Base-by-base conservation (phyloP, 2,329 filamentous ascomycete species). In the Apiospora saccharicola region DNA sequence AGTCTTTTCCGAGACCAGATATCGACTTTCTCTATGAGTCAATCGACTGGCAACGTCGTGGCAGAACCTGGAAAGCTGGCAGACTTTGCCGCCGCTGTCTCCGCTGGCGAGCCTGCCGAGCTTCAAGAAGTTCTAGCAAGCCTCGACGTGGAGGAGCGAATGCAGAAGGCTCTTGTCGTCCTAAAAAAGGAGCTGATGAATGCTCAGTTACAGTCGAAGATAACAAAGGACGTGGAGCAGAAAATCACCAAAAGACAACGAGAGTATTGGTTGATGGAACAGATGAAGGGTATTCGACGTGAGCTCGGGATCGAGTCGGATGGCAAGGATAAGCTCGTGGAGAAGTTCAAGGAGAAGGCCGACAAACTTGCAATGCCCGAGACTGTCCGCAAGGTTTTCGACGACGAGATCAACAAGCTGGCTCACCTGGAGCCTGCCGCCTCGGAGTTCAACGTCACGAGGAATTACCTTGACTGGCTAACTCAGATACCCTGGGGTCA, bases 131-230 rank as follows among this genome's bases (percentile, higher is more conserved):
- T 98, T 0, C 86, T 99, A 1, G 92, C 94, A 72, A 94, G 93
- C 70, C 89, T 98, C 82, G 94, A 98, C 78, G 92, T 99, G 22
- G 95, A 98, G 82, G 93, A 97, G 78, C 90, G 97, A 75, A 90
- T 99, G 83, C 93, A 95, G 77, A 98, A 98, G 83, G 94, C 96
- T 0, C 86, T 99, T 3, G 90, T 96, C 61, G 94, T 98, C 2
- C 87, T 99, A 76, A 99, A 99, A 86, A 98, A 98, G 83, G 96
- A 99, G 84, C 90, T 98, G 71, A 98, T 98, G 93, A 99, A 98
- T 77, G 96, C 96, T 0, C 94, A 98, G 81, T 86, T 99, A 43
- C 96, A 98, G 82, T 96, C 94, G 72, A 99, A 98, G 86, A 98
- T 99, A 72, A 94, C 93, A 72, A 98, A 98, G 84, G 96, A 99